Evolutionary conservation across 345 rosid species (phyloP), one percentile per base, ranked within the genome.

Genomic region (Xanthoceras sorbifolium): DNA sequence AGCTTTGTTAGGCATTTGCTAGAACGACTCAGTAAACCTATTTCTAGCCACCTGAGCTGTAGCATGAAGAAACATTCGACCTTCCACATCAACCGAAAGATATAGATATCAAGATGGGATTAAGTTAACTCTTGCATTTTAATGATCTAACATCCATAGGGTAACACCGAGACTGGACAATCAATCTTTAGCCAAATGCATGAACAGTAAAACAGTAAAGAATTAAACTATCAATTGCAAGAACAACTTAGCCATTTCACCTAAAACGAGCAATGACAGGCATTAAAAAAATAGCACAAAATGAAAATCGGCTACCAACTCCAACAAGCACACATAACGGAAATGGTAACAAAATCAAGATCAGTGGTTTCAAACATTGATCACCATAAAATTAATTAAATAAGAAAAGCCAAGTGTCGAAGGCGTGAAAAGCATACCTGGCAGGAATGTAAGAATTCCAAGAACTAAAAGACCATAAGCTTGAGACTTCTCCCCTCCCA

Each of bases 401-500:
- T 32, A 4, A 2, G 36, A 32, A 2, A 32, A 32, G 36, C 36
- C 2, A 32, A 32, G 36, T 32, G 36, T 32, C 36, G 36, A 32
- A 32, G 36, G 36, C 3, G 4, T 32, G 3, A 32, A 32, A 32
- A 3, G 50, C 52, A 36, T 82, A 94, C 97, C 97, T 79, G 97
- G 98, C 23, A 93, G 89, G 85, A 94, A 94, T 63, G 97, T 78
- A 73, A 94, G 86, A 77, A 93, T 52, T 44, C 98, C 97, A 31
- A 91, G 97, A 73, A 83, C 86, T 55, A 93, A 78, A 72, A 93
- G 94, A 28, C 97, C 98, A 71, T 88, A 92, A 14, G 82, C 97
- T 80, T 91, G 97, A 7, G 97, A 90, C 61, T 79, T 82, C 42
- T 94, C 97, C 55, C 94, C 97, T 50, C 89, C 94, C 94, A 94